Percentiles rank a stretch among this genome's conserved stretches.
Evolutionary conservation across 148 eudicot genomes (phyloP).

Genomic region (Rhododendron molle): DNA sequence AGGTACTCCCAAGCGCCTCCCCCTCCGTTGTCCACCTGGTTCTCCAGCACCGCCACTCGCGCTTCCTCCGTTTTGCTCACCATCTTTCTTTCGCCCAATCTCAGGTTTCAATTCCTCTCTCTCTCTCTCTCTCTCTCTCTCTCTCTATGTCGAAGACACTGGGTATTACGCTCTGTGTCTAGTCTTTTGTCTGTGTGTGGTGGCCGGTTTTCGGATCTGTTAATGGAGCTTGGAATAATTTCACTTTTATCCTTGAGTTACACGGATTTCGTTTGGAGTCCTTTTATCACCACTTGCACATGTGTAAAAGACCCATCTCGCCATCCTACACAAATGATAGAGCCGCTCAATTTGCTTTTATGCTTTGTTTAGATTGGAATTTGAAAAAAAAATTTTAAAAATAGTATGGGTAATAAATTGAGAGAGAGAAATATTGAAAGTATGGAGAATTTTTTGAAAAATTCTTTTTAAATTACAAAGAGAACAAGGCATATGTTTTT

Average conservation of each 20-base stretch:
- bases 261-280: not conserved
- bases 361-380: no score
- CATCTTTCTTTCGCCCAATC: slow-evolving; percentile 28
- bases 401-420: no score
- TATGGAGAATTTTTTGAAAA: no score
- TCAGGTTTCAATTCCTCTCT: not conserved
- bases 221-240: not conserved
- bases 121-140: not conserved
- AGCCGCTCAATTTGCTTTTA: no score
- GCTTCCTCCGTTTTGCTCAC: slow-evolving; percentile 71
- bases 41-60: slow-evolving; percentile 60
- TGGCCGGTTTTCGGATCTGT: not conserved
- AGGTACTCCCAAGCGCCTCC: slow-evolving; percentile 93
- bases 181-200: not conserved
- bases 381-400: no score
- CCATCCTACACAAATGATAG: no score
- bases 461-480: no score
- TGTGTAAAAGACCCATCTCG: no score
- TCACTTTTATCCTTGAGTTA: not conserved
- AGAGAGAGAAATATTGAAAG: no score
- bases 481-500: no score
- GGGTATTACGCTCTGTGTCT: not conserved
- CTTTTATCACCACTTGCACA: no score
- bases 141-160: not conserved
- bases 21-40: slow-evolving; percentile 84